Evolutionary conservation across 2,329 filamentous ascomycete species (phyloP), one percentile per base, ranked within the genome.

Genomic region (Dactylellina cionopaga): DNA sequence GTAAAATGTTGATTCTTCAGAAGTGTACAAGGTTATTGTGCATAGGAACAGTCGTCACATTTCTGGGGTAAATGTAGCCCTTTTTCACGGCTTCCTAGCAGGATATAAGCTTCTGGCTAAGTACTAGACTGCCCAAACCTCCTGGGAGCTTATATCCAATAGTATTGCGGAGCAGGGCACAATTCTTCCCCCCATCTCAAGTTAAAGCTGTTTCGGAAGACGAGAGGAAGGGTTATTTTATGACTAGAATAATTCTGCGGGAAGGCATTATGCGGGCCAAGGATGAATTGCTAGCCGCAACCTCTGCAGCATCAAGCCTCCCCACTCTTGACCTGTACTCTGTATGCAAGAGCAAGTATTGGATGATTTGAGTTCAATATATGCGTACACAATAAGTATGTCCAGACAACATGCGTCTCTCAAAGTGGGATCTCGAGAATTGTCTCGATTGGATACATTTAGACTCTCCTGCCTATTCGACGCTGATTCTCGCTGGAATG

Each of bases 391-490:
- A n/a, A n/a, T n/a, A n/a, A n/a, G n/a, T n/a, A n/a, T n/a, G n/a
- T n/a, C n/a, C n/a, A n/a, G n/a, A n/a, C n/a, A n/a, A n/a, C n/a
- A n/a, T n/a, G n/a, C n/a, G n/a, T n/a, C n/a, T n/a, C n/a, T n/a
- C n/a, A n/a, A n/a, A n/a, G n/a, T n/a, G n/a, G n/a, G n/a, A n/a
- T n/a, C n/a, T n/a, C n/a, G n/a, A n/a, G n/a, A n/a, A n/a, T n/a
- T n/a, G n/a, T n/a, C n/a, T 55, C 35, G 33, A 33, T 65, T 35
- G 49, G 25, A 51, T 66, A 55, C 43, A 44, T 15, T 52, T 24
- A 43, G 44, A 37, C 58, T 56, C 66, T 63, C 66, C 66, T 71
- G 49, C 66, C 66, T 71, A 52, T 63, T 71, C 56, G 35, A 58
- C 31, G 7, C n/a, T 22, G 22, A 41, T 22, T 41, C 41, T 24